Evolutionary conservation across 2,329 filamentous ascomycete species (phyloP), one percentile per base, ranked within the genome.

Genomic region (Alternaria burnsii): DNA sequence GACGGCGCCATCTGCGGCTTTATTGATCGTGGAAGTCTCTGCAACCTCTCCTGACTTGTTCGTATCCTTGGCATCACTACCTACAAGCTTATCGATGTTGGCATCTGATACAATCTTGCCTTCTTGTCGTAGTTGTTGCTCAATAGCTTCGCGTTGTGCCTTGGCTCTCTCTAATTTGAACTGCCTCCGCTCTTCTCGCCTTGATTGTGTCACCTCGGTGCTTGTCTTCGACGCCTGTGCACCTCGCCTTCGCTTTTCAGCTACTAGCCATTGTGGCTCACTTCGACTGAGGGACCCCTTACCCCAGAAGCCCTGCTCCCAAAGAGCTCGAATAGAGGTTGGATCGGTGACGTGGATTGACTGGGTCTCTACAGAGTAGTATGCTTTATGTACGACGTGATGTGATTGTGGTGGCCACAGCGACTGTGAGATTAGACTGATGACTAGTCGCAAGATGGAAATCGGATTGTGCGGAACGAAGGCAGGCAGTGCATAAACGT

Each of bases 271-370:
- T 69, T 89, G 95, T 3, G 94, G 94, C 77, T 99, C 94, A 83
- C 94, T 97, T 71, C 96, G 88, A 81, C 94, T 97, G 59, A 98
- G 82, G 70, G 84, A 94, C 44, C 95, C 95, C 79, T 97, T 97
- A 48, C 96, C 96, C 79, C 94, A 99, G 80, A 99, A 99, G 5
- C 95, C 95, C 81, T 96, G 92, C 79, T 97, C 92, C 95, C 96
- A 99, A 24, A 99, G 80, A 1, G 90, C 92, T 55, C 91, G 86
- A 63, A 96, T 89, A 4, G 92, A 89, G 56, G 85, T 84, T 26
- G 88, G 83, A 76, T 97, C 90, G 18, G 88, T 92, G 58, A 99
- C 85, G 75, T 97, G 92, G 16, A 99, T 86, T 0, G 93, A 95
- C 30, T 89, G 88, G 4, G 93, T 96, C 58, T 90, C 87, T 2